Evolutionary conservation across 805 yeast species (phyloP).

Genomic region (Metschnikowia lunata): DNA sequence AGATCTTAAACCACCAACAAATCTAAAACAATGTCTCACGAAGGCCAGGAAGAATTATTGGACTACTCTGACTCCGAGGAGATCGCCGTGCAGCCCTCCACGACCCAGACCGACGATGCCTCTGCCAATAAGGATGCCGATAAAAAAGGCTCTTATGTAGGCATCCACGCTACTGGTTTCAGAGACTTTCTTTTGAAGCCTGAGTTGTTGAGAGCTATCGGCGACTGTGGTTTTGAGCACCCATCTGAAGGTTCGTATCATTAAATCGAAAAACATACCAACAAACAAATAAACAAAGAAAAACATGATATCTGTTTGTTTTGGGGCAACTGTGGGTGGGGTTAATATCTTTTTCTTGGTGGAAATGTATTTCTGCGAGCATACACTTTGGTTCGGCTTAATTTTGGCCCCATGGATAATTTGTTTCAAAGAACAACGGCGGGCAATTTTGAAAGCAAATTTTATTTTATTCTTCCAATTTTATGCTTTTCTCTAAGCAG

Average conservation of each 20-base stretch:
- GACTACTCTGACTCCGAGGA: slow-evolving; percentile 99
- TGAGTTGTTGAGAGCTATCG: slow-evolving; percentile 93
- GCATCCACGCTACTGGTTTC: slow-evolving; percentile 97
- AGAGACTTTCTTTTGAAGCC: slow-evolving; percentile 96
- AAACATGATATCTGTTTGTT: too few species aligned
- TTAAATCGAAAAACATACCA: too few species aligned
- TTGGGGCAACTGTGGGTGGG: too few species aligned
- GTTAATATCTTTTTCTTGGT: too few species aligned
- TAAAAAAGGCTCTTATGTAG: slow-evolving; percentile 96
- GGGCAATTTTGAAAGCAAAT: too few species aligned
- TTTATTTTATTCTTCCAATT: too few species aligned
- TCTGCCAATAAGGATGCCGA: slow-evolving; percentile 57
- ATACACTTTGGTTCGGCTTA: too few species aligned
- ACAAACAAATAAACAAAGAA: too few species aligned
- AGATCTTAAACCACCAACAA: background rate
- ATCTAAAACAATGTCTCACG: slow-evolving; percentile 65
- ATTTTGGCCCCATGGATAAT: too few species aligned
- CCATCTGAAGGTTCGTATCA: slow-evolving; percentile 91
- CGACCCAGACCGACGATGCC: slow-evolving; percentile 49
- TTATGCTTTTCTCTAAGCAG: too few species aligned
- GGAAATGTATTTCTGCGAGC: too few species aligned
- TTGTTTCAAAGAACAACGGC: too few species aligned
- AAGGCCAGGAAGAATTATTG: slow-evolving; percentile 98
- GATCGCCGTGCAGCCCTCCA: slow-evolving; percentile 58
- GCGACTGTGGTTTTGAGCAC: slow-evolving; percentile 99